Evolutionary conservation across 495 filamentous ascomycete species (phyloP).

Genomic region (Hypoxylon intermedium): DNA sequence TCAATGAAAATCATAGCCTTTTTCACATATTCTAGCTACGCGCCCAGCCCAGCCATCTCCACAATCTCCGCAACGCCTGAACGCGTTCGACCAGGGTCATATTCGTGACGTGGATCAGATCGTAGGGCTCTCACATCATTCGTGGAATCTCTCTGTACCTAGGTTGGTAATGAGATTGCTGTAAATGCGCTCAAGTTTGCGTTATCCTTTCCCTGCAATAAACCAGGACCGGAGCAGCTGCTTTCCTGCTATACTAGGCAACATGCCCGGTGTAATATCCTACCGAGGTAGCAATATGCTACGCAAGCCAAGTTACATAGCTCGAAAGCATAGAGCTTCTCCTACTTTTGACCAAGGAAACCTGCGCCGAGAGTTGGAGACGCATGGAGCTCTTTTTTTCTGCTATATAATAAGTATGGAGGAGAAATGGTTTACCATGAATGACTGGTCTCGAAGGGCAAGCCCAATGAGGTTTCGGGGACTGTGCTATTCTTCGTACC

Average conservation of each 20-base stretch:
- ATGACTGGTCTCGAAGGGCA: neutral
- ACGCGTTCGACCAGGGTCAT: too few relatives aligned
- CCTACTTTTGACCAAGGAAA: conserved; percentile 18
- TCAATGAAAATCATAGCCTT: too few relatives aligned
- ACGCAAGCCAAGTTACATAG: conserved; percentile 28
- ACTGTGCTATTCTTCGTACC: neutral
- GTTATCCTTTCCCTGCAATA: conserved; percentile 12
- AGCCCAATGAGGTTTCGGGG: conserved; percentile 7
- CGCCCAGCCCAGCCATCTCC: conserved; percentile 15
- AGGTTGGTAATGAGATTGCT: conserved; percentile 13
- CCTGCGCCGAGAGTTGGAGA: conserved; percentile 21
- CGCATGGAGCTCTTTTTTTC: neutral
- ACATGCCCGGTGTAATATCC: conserved; percentile 30
- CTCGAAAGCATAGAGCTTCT: conserved; percentile 4
- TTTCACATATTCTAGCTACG: too few relatives aligned
- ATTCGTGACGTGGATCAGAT: conserved; percentile 12
- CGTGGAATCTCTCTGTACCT: conserved; percentile 35
- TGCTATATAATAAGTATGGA: conserved; percentile 23
- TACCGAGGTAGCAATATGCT: conserved; percentile 32
- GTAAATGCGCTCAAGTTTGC: neutral
- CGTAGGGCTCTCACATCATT: conserved; percentile 8
- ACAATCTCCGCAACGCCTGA: conserved; percentile 27
- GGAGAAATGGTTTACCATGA: neutral
- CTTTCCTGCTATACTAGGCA: conserved; percentile 12
- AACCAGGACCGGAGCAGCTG: conserved; percentile 15